Base-by-base conservation (phyloP, 345 rosid genomes). In the Euclidium syriacum region DNA sequence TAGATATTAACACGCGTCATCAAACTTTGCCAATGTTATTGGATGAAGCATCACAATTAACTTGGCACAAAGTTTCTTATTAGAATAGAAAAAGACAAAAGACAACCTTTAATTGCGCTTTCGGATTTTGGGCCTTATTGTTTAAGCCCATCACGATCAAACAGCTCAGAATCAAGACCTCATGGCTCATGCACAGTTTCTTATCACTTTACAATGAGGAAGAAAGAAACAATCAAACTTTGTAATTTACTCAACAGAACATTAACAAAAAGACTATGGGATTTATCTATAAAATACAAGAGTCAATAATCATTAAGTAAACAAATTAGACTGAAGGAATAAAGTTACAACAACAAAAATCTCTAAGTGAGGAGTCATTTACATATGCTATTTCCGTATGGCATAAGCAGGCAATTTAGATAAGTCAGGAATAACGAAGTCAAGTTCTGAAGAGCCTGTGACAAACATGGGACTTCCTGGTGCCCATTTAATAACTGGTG, bases 381-480 rank as follows among this genome's bases (percentile, higher is more conserved):
- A 42, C 26, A 42, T 35, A 36, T 46, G 14, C 56, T 74, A 70
- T 68, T 88, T 90, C 76, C 97, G 77, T 68, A 85, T 90, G 62
- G 87, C 88, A 59, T 85, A 90, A 48, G 91, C 90, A 51, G 90
- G 84, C 72, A 90, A 60, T 73, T 87, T 94, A 6, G 99, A 90
- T 29, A 94, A 78, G 76, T 94, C 96, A 0, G 97, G 96, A 55
- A 90, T 63, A 83, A 95, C 84, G 76, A 90, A 83, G 1, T 96
- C 89, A 24, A 91, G 78, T 64, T 91, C 96, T 0, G 91, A 85
- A 4, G 94, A 85, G 11, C 95, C 97, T 0, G 96, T 92, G 5
- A 83, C 97, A 64, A 92, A 87, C 96, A 87, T 85, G 27, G 89
- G 97, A 57, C 74, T 85, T 75, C 97, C 97, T n/a, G 95, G 92